Conservation (phyloP, 106 monocot species). For the Dendrobium catenatum region DNA sequence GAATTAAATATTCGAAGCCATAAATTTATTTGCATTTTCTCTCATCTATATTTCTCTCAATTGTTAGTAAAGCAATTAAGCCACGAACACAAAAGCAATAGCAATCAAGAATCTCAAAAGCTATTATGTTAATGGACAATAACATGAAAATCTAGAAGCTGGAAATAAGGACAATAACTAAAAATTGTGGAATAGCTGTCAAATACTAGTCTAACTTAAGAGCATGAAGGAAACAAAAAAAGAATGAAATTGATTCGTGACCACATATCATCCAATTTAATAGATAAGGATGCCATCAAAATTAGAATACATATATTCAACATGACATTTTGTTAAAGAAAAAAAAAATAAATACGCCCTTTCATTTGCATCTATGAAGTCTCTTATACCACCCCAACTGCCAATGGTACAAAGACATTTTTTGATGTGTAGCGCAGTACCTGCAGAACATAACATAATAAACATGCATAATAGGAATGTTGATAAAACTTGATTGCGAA, state of each 20-base stretch:
- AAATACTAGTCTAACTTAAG: neutral
- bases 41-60: no score
- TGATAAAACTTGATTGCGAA: neutral
- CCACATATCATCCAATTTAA: neutral
- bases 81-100: neutral
- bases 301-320: neutral
- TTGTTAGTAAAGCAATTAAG: neutral
- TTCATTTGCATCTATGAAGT: slow-evolving; percentile 93
- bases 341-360: slow-evolving; percentile 31
- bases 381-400: slow-evolving; percentile 99
- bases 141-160: neutral
- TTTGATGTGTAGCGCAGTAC: slow-evolving; percentile 77
- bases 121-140: neutral
- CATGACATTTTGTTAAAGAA: neutral
- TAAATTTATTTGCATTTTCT: neutral
- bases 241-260: neutral
- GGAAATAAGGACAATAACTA: neutral
- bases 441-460: slow-evolving; percentile 22
- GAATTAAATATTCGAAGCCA: neutral
- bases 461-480: neutral
- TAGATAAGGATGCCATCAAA: neutral
- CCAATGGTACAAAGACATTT: slow-evolving; percentile 94
- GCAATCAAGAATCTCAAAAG: neutral
- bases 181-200: neutral
- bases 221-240: neutral